Evolutionary conservation across 2,329 filamentous ascomycete genomes (phyloP), one percentile per base, ranked within the genome.

Genomic region (Conoideocrella luteorostrata): DNA sequence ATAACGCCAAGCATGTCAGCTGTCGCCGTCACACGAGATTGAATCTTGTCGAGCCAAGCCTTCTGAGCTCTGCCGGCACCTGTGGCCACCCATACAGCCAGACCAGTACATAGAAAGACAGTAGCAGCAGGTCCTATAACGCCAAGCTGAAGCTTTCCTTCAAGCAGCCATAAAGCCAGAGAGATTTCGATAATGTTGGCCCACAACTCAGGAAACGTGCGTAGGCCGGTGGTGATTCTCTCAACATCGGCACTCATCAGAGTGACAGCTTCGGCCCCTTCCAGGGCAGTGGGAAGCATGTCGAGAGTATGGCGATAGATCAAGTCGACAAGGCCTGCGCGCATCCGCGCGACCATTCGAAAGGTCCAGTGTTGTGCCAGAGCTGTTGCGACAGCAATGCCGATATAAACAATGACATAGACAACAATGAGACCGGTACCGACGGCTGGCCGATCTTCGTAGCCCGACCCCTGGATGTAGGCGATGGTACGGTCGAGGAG

Each of bases 181-280:
- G 12, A 13, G 7, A 37, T 20, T 32, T 69, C 64, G 21, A 68
- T 49, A 0, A 60, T 22, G 28, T 55, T 54, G 5, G 64, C 58
- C 55, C 64, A 67, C 3, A 62, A 46, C 21, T 64, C 64, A 48
- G 63, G 56, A 4, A 66, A 39, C 35, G 61, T 43, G 24, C 39
- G 29, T 13, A 32, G 30, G 26, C 39, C 41, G 12, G 17, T 20
- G 12, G 18, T 37, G 30, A 43, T 43, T 9, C 41, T 18, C 9
- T 68, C 66, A 22, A 72, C 61, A 39, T 71, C 69, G 4, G 66
- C 63, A 33, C 61, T 68, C 65, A 72, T 71, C 13, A 71, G 51
- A 2, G 67, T 71, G 18, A 66, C 45, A 1, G 67, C 59, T 6
- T 60, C 59, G 0, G 58, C 54, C 20, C 26, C 26, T 28, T 28